Base-by-base conservation (phyloP, 2,329 filamentous ascomycete genomes). In the Botryotinia narcissicola region DNA sequence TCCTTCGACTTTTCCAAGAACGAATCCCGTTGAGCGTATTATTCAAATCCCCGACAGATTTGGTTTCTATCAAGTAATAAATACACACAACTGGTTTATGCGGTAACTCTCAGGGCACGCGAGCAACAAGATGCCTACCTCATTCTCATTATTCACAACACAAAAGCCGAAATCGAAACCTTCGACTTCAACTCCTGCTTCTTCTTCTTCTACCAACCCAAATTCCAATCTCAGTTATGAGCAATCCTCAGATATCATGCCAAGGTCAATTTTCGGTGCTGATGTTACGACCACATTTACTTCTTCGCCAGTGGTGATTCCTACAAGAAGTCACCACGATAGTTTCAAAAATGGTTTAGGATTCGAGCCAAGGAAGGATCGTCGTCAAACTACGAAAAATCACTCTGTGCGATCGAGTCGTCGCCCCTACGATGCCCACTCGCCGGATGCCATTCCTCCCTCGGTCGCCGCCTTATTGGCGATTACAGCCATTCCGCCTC, bases 391-490 rank as follows among this genome's bases (percentile, higher is more conserved):
- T 75, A 73, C 75, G 40, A 76, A 74, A 63, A 76, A 75, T 32
- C 63, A 75, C 5, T 63, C 75, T 5, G 12, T 62, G 54, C 71
- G 73, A 10, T 69, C 75, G 9, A 71, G 75, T 46, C 81, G 80
- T 54, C 81, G 81, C 59, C 80, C 81, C 14, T 82, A 81, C 74
- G 84, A 86, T 71, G 80, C 83, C 2, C 86, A 87, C 78, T 85
- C 86, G 1, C 85, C 87, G 9, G 87, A 89, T 73, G 82, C 84
- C 25, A 83, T 91, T 35, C 86, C 89, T 8, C 85, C 89, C 0
- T 89, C 88, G 0, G 85, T 91, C 42, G 88, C 88, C 9, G 88
- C 88, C 20, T 82, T 91, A 42, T 83, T 91, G 48, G 89, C 89
- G 46, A 84, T 89, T 71, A 91, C 89, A 44, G 86, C 85, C 75